Evolutionary conservation across 495 filamentous ascomycete genomes (phyloP).

Genomic region (Ramalina peruviana): DNA sequence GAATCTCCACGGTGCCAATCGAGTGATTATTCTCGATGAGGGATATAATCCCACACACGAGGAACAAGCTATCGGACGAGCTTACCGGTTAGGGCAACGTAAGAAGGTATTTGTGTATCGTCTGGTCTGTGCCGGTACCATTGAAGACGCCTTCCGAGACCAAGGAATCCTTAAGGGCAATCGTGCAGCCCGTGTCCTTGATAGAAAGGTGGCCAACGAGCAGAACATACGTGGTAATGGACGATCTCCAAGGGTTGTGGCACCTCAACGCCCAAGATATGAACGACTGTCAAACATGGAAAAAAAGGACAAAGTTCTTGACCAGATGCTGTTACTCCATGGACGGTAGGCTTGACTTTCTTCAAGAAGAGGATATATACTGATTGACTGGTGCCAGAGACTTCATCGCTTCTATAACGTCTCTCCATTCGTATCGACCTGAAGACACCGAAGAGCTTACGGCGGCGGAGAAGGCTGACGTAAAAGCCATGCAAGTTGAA

Average conservation of each 20-base stretch:
- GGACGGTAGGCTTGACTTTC: slow-evolving; percentile 6
- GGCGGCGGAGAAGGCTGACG: too few species aligned
- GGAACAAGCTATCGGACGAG: slow-evolving; percentile 77
- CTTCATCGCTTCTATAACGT: too few species aligned
- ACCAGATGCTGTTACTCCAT: slow-evolving; percentile 40
- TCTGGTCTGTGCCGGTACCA: slow-evolving; percentile 66
- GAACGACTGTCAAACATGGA: slow-evolving; percentile 36
- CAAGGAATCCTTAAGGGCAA: slow-evolving; percentile 67
- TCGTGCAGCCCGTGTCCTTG: slow-evolving; percentile 63
- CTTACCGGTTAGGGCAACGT: slow-evolving; percentile 72
- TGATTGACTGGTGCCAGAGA: slow-evolving; percentile 2
- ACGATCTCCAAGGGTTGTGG: slow-evolving; percentile 23
- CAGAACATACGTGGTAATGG: slow-evolving; percentile 21
- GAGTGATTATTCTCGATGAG: slow-evolving; percentile 80
- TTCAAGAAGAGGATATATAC: neutral
- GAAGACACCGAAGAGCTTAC: too few species aligned
- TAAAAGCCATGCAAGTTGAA: too few species aligned
- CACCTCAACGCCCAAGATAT: slow-evolving; percentile 36
- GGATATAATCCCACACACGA: slow-evolving; percentile 69
- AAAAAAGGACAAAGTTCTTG: slow-evolving; percentile 58
- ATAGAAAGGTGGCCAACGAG: slow-evolving; percentile 60
- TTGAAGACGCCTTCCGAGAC: slow-evolving; percentile 58
- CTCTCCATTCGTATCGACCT: too few species aligned
- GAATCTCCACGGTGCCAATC: slow-evolving; percentile 74
- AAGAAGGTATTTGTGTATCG: slow-evolving; percentile 83